Conservation (phyloP, 208 protist genomes). For the Acanthamoeba culbertsoni region DNA sequence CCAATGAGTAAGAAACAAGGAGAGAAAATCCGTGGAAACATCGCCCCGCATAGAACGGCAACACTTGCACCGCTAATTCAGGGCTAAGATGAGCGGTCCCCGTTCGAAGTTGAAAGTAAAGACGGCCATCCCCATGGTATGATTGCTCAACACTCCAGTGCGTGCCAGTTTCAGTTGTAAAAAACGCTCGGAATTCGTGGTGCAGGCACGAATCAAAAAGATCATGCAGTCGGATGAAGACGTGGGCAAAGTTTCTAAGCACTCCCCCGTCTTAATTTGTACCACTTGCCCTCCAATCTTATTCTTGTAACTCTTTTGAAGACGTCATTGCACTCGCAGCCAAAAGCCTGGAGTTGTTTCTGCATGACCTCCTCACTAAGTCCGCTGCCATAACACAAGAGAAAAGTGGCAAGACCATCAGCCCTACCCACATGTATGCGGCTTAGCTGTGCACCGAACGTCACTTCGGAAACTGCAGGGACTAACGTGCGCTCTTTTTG, state of each 20-base stretch:
- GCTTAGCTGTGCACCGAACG: no score
- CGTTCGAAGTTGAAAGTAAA: not conserved
- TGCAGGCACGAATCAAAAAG: conserved; percentile 2
- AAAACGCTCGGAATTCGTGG: not conserved
- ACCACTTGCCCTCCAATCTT: no score
- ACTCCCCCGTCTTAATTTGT: not conserved
- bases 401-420: not conserved
- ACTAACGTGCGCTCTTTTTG: no score
- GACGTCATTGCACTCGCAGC: not conserved
- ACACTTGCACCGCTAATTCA: not conserved
- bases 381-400: not conserved
- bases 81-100: not conserved
- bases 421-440: not conserved
- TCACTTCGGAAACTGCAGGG: not conserved
- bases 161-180: not conserved
- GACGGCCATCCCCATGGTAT: not conserved
- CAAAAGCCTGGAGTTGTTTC: conserved; percentile 6
- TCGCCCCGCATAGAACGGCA: not conserved
- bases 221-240: conserved; percentile 35
- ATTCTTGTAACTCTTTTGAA: no score
- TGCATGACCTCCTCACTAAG: not conserved
- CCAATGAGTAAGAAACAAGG: no score
- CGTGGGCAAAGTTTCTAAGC: not conserved
- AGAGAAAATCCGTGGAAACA: no score
- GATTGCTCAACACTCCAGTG: no score